Conservation (phyloP, 768 basidiomycete genomes). For the Dioszegia aurantiaca region DNA sequence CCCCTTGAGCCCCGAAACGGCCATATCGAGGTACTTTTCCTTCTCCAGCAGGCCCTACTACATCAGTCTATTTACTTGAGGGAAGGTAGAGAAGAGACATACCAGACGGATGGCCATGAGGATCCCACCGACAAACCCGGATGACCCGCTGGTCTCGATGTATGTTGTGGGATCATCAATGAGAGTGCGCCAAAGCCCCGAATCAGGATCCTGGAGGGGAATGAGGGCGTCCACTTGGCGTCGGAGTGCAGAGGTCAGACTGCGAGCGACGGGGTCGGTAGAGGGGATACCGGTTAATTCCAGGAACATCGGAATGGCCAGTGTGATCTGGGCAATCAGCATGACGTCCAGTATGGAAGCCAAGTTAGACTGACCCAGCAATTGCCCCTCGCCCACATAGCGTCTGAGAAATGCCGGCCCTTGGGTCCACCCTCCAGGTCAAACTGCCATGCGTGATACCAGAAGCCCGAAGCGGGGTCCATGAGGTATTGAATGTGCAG, state of each 20-base stretch:
- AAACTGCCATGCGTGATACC: slow-evolving; percentile 38
- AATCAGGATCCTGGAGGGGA: slow-evolving; percentile 55
- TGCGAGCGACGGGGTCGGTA: slow-evolving; percentile 3
- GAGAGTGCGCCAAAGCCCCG: slow-evolving; percentile 61
- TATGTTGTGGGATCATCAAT: slow-evolving; percentile 58
- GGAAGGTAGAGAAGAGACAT: slow-evolving; percentile 3
- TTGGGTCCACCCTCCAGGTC: neutral
- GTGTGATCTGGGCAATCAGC: slow-evolving; percentile 22
- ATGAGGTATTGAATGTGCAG: slow-evolving; percentile 53
- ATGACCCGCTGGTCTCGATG: slow-evolving; percentile 54
- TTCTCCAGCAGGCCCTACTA: neutral
- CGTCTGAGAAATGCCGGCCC: slow-evolving; percentile 52
- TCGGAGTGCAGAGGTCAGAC: slow-evolving; percentile 55
- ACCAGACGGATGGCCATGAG: slow-evolving; percentile 31
- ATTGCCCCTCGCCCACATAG: slow-evolving; percentile 61
- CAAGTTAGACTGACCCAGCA: slow-evolving; percentile 52
- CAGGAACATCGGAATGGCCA: slow-evolving; percentile 36
- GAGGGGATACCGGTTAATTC: slow-evolving; percentile 45
- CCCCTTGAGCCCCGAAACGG: slow-evolving; percentile 30
- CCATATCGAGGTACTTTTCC: slow-evolving; percentile 9
- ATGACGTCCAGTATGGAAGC: neutral
- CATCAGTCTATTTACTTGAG: neutral
- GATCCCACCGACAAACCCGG: slow-evolving; percentile 46
- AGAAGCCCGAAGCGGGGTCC: slow-evolving; percentile 44
- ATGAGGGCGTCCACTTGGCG: slow-evolving; percentile 59